Evolutionary conservation across 805 yeast genomes (phyloP), one percentile per base, ranked within the genome.

Genomic region (Metschnikowia henanensis): DNA sequence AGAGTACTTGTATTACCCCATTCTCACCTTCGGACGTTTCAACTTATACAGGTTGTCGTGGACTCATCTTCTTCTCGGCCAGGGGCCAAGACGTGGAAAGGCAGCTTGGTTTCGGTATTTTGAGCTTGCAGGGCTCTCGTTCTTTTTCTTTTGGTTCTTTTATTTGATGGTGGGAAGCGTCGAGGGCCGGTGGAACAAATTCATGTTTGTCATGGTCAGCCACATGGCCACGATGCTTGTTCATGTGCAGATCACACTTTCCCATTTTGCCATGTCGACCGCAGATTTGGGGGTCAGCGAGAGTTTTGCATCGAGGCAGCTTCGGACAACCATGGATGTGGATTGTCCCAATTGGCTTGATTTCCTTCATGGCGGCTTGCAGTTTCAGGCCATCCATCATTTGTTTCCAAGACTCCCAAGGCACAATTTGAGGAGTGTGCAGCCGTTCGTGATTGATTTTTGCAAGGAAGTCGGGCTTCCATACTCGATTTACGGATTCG

Each of bases 221-320:
- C 96, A 89, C 56, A 59, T 87, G 7, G 76, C 87, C 10, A 86
- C 96, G 2, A 87, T 88, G 95, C 75, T 91, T 30, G 92, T 89
- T n/a, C 97, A 89, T 62, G 96, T 89, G 25, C 96, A 90, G 61
- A 89, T 89, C 64, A 87, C 95, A 0, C 72, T 89, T 33, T 83
- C 91, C 12, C 97, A 89, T 62, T 89, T 89, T 69, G 96, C 96
- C 29, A 90, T 89, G 95, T 86, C 95, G 1, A 90, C 96, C 0
- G 76, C 94, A 5, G 95, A 89, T 58, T 67, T 89, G 15, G 96
- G 96, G 1, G 76, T 80, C 7, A 76, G 83, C 33, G 97, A 89
- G 61, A 75, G 89, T 6, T 89, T 89, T 58, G 79, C 83, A 0
- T 82, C 85, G 47, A 76, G 94, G 51, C 96, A 89, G 65, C 59